A percentile compares a stretch with the other conserved stretches of the same genome.
These are phyloP conservation scores for Besnoitia besnoiti DNA, from an alignment of 169 alveolate species.

Conservation along the genomic window DNA sequence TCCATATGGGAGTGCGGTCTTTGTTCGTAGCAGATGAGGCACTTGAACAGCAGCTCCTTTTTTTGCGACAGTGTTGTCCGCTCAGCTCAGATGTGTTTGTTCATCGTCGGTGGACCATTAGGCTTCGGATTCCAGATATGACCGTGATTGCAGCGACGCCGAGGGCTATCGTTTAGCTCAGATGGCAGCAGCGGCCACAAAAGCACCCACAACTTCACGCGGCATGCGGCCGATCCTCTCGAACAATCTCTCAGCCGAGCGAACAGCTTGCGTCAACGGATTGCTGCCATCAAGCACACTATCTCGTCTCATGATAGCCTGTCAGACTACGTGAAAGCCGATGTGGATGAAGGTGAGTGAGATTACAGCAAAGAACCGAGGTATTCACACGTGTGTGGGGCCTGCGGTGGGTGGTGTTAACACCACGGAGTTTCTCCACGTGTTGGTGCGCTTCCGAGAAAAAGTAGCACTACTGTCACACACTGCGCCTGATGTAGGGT, in stretches of 20 bases:
- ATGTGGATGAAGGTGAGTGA: not conserved
- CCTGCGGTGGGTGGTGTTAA: no score
- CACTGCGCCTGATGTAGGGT: no score
- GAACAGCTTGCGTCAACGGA: not conserved
- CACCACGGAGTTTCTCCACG: no score
- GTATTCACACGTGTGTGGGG: not conserved
- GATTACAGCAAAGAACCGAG: not conserved
- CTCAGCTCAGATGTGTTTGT: no score
- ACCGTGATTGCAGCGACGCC: not conserved
- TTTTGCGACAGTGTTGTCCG: no score
- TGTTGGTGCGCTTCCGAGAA: no score
- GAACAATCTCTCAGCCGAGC: not conserved
- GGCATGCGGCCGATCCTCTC: not conserved
- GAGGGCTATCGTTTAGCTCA: not conserved
- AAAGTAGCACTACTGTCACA: no score
- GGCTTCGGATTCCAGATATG: no score
- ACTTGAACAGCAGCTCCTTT: no score
- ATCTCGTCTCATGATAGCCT: not conserved
- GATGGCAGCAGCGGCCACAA: not conserved
- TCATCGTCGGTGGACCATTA: no score
- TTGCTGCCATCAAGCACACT: not conserved
- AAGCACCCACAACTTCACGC: not conserved
- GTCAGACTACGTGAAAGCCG: not conserved
- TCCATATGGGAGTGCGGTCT: no score
- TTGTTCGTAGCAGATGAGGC: no score